Conservation (phyloP, 2,329 filamentous ascomycete genomes). For the Fusarium sambucinum region DNA sequence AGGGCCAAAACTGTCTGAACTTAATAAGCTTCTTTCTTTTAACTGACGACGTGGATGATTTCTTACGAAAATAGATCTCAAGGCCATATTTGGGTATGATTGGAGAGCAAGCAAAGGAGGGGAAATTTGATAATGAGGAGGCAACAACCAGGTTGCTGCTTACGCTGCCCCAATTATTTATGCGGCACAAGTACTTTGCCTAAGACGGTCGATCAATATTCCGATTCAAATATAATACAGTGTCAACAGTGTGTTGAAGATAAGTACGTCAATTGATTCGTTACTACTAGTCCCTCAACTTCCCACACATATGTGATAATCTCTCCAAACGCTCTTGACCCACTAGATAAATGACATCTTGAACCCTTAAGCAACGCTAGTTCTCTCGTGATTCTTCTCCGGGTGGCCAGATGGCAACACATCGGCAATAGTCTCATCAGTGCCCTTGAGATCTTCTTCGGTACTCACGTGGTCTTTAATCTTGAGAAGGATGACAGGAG, state of each 20-base stretch:
- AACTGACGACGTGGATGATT: fast-evolving
- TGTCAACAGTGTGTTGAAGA: neutral
- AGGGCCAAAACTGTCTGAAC: conserved; percentile 19
- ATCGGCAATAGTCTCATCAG: conserved; percentile 83
- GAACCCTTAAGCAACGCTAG: conserved; percentile 6
- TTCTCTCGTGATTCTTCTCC: conserved; percentile 32
- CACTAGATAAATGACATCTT: neutral
- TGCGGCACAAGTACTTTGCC: neutral
- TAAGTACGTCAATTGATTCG: conserved; percentile 10
- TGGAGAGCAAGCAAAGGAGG: neutral
- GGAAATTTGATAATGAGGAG: neutral
- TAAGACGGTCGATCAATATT: neutral
- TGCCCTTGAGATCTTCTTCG: conserved; percentile 86
- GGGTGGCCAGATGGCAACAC: conserved; percentile 58
- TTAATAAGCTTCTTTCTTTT: neutral
- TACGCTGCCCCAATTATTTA: neutral
- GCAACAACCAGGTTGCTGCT: neutral
- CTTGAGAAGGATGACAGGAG: conserved; percentile 81
- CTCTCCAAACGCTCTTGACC: neutral
- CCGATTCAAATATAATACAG: neutral
- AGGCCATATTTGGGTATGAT: conserved; percentile 12
- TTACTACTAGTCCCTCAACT: conserved; percentile 1
- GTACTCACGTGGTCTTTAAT: conserved; percentile 85
- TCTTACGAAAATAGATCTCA: conserved; percentile 21
- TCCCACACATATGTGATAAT: conserved; percentile 2